Conservation (phyloP, 2,329 filamentous ascomycete genomes). For the Ophiognomonia clavigignenti-juglandacearum region DNA sequence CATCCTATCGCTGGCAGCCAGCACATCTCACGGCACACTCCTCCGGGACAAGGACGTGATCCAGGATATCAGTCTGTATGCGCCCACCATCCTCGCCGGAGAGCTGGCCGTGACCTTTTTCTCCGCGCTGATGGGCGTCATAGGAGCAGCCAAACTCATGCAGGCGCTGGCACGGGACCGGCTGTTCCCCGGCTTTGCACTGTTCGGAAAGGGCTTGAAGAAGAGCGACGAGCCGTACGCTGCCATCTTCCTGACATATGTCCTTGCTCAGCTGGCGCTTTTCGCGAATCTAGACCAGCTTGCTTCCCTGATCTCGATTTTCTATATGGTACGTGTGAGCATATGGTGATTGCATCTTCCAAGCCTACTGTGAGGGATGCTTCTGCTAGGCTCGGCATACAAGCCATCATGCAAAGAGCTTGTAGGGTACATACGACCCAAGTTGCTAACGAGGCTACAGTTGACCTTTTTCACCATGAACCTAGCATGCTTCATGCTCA, state of each 20-base stretch:
- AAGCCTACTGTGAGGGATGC: no score
- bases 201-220: slow-evolving; percentile 70
- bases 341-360: no score
- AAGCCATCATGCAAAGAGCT: no score
- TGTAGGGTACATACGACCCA: no score
- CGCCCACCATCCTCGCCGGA: slow-evolving; percentile 68
- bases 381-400: no score
- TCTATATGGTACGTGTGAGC: slow-evolving; percentile 61
- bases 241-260: slow-evolving; percentile 71
- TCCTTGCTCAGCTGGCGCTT: slow-evolving; percentile 73
- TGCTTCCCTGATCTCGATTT: slow-evolving; percentile 85
- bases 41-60: slow-evolving; percentile 74
- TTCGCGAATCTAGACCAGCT: slow-evolving; percentile 84
- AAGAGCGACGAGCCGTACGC: slow-evolving; percentile 69
- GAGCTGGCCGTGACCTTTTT: slow-evolving; percentile 82
- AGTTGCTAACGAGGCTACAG: no score
- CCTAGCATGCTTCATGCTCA: slow-evolving; percentile 78
- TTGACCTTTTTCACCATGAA: slow-evolving; percentile 93
- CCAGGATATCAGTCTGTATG: slow-evolving; percentile 73
- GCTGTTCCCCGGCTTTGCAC: slow-evolving; percentile 67
- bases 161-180: slow-evolving; percentile 78
- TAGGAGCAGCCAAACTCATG: slow-evolving; percentile 78
- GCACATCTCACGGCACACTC: slow-evolving; percentile 69
- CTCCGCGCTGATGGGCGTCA: slow-evolving; percentile 81
- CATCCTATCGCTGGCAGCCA: slow-evolving; percentile 72